Evolutionary conservation across 768 basidiomycete genomes (phyloP).

Genomic region (Tulasnella sp.): DNA sequence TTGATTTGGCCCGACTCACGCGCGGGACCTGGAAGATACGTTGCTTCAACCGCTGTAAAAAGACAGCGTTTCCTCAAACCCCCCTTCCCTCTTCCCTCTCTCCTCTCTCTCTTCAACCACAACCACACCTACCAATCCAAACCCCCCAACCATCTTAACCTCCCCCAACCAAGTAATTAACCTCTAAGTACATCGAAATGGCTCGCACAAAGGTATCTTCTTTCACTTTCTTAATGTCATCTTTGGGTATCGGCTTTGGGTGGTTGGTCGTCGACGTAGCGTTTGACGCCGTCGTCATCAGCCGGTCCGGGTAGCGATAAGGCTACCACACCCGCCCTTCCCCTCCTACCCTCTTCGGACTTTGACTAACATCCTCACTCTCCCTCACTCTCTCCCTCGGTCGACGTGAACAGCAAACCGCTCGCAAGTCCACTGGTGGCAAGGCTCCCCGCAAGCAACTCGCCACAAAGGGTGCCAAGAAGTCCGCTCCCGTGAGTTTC

Average conservation of each 20-base stretch:
- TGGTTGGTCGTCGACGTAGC: neutral
- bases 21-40: neutral
- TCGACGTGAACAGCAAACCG: slow-evolving; percentile 11
- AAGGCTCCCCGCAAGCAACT: slow-evolving; percentile 29
- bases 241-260: neutral
- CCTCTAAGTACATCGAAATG: slow-evolving; percentile 8
- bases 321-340: neutral
- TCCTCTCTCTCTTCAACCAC: slow-evolving; percentile 1
- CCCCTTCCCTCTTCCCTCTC: neutral
- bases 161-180: slow-evolving; percentile 1
- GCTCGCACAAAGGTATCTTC: slow-evolving; percentile 16
- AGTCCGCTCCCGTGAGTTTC: slow-evolving; percentile 25
- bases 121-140: neutral
- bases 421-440: slow-evolving; percentile 19
- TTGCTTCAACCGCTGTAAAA: slow-evolving; percentile 1
- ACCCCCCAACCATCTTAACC: neutral
- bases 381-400: neutral
- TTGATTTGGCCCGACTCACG: neutral
- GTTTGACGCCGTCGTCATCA: neutral
- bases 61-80: neutral
- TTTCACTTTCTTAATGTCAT: neutral
- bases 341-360: slow-evolving; percentile 1
- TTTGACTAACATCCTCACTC: neutral
- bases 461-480: slow-evolving; percentile 38
- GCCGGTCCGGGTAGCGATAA: neutral